Evolutionary conservation across 2,329 filamentous ascomycete species (phyloP).

Genomic region (Neonectria ditissima): DNA sequence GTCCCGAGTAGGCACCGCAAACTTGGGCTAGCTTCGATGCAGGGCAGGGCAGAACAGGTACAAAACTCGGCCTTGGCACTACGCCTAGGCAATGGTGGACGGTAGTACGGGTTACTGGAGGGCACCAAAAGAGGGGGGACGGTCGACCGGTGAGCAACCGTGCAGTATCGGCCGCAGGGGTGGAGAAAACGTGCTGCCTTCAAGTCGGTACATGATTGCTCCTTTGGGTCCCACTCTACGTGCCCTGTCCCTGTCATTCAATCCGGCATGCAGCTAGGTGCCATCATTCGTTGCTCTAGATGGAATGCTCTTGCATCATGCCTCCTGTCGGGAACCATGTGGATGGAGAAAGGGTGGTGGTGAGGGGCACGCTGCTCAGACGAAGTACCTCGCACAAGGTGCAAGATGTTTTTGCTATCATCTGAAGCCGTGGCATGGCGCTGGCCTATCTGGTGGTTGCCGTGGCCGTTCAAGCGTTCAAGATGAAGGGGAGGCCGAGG

Average conservation of each 20-base stretch:
- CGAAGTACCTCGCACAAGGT: neutral
- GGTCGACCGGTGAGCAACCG: conserved; percentile 42
- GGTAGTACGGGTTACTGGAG: conserved; percentile 23
- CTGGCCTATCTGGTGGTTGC: conserved; percentile 18
- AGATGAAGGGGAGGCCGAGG: too few species aligned
- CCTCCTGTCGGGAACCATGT: conserved; percentile 10
- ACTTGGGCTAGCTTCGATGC: conserved; percentile 21
- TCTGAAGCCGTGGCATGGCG: conserved; percentile 15
- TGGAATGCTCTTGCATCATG: conserved; percentile 5
- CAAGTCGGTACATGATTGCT: conserved; percentile 6
- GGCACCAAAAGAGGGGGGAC: conserved; percentile 29
- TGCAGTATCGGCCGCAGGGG: conserved; percentile 40
- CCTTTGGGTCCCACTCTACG: neutral
- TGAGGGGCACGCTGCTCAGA: neutral
- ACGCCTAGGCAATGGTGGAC: neutral
- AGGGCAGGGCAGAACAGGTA: conserved; percentile 19
- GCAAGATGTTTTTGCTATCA: neutral
- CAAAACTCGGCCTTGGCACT: conserved; percentile 1
- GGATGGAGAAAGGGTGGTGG: conserved; percentile 16
- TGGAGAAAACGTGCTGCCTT: conserved; percentile 29
- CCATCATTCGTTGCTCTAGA: conserved; percentile 13
- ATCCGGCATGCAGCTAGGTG: conserved; percentile 21
- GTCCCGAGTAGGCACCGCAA: conserved; percentile 20
- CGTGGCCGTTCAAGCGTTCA: conserved; percentile 2
- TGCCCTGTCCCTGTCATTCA: conserved; percentile 32